These are phyloP conservation scores for Cladosporium sp. DNA, from an alignment of 2,329 filamentous ascomycete species.

Conservation along the genomic window DNA sequence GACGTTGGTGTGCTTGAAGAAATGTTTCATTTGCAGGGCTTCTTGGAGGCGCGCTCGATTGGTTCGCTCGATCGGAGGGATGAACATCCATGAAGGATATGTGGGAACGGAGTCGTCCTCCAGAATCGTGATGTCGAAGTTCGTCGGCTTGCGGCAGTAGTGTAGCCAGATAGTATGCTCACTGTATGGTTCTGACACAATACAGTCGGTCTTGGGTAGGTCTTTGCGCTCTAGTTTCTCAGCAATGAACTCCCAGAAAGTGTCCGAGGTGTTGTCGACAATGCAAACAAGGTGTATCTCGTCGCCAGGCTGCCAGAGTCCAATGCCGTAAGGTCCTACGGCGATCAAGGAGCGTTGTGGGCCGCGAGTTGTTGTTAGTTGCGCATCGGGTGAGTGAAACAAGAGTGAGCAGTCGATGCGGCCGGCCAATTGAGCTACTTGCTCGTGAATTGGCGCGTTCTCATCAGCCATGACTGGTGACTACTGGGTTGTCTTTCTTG, in stretches of 20 bases:
- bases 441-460: background rate
- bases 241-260: conserved; percentile 20
- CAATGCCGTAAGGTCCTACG: conserved; percentile 13
- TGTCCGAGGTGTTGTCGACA: conserved; percentile 16
- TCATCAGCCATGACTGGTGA: background rate
- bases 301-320: conserved; percentile 16
- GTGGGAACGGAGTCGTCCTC: background rate
- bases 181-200: background rate
- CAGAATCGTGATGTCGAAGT: conserved; percentile 2
- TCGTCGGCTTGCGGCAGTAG: conserved; percentile 3
- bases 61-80: background rate
- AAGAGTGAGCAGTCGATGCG: background rate
- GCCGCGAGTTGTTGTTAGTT: background rate
- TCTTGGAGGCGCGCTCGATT: background rate
- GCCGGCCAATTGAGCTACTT: background rate
- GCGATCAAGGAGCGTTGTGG: conserved; percentile 13
- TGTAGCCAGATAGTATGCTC: background rate
- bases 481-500: background rate
- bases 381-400: background rate
- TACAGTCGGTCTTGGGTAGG: conserved; percentile 3
- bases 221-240: conserved; percentile 17
- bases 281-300: conserved; percentile 19
- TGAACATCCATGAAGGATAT: background rate
- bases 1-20: background rate
- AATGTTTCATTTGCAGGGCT: background rate